Evolutionary conservation across 805 yeast genomes (phyloP).

Genomic region (Cyberlindnera saturnus): DNA sequence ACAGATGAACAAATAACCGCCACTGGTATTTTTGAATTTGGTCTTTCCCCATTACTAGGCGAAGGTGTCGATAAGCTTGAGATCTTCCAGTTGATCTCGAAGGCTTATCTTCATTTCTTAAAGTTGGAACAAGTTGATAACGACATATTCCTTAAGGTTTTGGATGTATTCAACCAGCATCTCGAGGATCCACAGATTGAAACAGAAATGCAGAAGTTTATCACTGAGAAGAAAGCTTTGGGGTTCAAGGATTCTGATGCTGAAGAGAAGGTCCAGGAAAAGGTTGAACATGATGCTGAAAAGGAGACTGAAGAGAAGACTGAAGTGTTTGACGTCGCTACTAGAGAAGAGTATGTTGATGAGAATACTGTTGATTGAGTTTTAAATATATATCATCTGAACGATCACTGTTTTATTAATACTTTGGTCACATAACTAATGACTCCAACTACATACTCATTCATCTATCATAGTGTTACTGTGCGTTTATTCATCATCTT

Average conservation of each 20-base stretch:
- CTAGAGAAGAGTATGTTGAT: background rate
- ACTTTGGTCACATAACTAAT: no score
- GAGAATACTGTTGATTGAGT: background rate
- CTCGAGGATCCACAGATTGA: constrained; percentile 35
- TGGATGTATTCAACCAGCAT: constrained; percentile 33
- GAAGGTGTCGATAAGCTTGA: constrained; percentile 65
- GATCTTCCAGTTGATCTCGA: constrained; percentile 61
- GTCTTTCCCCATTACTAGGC: constrained; percentile 66
- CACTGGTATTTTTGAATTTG: constrained; percentile 58
- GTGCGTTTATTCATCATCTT: constrained; percentile 3
- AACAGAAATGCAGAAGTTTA: constrained; percentile 31
- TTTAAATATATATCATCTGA: background rate
- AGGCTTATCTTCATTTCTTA: constrained; percentile 49
- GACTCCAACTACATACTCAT: no score
- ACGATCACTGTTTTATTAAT: background rate
- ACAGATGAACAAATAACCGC: constrained; percentile 38
- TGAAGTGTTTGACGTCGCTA: constrained; percentile 9
- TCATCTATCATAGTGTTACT: no score
- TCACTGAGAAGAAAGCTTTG: constrained; percentile 29
- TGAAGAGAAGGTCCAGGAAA: background rate
- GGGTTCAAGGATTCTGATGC: constrained; percentile 10
- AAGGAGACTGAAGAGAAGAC: constrained; percentile 5
- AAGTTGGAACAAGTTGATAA: constrained; percentile 29
- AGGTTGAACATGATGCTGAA: background rate
- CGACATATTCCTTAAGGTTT: constrained; percentile 31